These are phyloP conservation scores for Erysimum cheiri DNA, from an alignment of 441 rosid species.

Conservation along the genomic window DNA sequence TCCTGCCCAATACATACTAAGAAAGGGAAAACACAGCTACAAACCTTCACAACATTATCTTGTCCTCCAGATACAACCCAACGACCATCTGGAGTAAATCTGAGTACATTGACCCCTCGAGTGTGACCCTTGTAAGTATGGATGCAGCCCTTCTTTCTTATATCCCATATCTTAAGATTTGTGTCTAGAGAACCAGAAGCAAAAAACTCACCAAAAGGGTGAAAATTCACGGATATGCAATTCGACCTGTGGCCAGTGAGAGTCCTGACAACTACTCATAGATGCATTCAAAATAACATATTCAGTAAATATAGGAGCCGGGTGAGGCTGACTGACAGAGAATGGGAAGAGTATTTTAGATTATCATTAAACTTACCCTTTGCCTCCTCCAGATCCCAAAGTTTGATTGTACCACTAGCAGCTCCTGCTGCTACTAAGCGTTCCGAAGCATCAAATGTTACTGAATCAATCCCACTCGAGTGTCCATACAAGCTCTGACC, in stretches of 20 bases:
- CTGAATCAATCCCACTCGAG: slow-evolving; percentile 96
- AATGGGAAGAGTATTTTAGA: background rate
- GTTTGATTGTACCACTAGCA: slow-evolving; percentile 96
- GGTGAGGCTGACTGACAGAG: background rate
- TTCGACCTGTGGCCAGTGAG: slow-evolving; percentile 97
- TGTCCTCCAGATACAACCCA: slow-evolving; percentile 99
- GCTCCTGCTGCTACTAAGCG: slow-evolving; percentile 97
- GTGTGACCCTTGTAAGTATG: slow-evolving; percentile 99
- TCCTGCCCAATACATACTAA: slow-evolving; percentile 16
- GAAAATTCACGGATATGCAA: slow-evolving; percentile 95
- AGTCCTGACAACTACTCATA: slow-evolving; percentile 80
- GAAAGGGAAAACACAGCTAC: slow-evolving; percentile 29
- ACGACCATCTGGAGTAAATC: slow-evolving; percentile 99
- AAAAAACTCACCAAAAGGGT: slow-evolving; percentile 98
- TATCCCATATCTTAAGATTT: slow-evolving; percentile 99
- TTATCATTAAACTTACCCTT: slow-evolving; percentile 64
- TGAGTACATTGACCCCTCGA: slow-evolving; percentile 93
- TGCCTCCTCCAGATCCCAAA: slow-evolving; percentile 99
- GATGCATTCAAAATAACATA: slow-evolving; percentile 36
- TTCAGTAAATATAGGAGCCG: slow-evolving; percentile 4
- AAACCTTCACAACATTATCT: slow-evolving; percentile 94
- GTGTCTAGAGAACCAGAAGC: slow-evolving; percentile 98
- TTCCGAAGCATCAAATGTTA: slow-evolving; percentile 93
- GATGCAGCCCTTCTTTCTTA: slow-evolving; percentile 96
- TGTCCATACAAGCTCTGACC: slow-evolving; percentile 95